Conservation (phyloP, 495 filamentous ascomycete species). For the Aspergillus campestris region DNA sequence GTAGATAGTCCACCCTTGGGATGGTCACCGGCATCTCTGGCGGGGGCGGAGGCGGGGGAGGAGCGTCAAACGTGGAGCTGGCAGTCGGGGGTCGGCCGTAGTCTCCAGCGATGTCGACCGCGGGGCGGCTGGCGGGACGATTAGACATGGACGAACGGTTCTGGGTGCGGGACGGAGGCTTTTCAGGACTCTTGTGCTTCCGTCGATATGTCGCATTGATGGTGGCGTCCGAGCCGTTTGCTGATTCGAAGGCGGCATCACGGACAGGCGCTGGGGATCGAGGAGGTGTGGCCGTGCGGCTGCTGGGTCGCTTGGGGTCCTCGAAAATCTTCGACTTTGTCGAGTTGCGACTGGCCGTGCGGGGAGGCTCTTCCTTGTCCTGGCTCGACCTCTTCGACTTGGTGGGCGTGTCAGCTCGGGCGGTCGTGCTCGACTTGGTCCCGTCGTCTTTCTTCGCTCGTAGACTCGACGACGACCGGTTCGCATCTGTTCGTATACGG, state of each 20-base stretch:
- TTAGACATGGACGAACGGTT: slow-evolving; percentile 30
- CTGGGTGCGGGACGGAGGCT: slow-evolving; percentile 35
- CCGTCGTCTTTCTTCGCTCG: slow-evolving; percentile 31
- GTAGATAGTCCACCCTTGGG: slow-evolving; percentile 80
- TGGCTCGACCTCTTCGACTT: slow-evolving; percentile 27
- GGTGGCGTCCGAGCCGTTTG: slow-evolving; percentile 55
- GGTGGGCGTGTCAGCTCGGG: slow-evolving; percentile 32
- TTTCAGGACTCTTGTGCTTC: slow-evolving; percentile 30
- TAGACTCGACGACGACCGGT: slow-evolving; percentile 35
- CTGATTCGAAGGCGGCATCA: slow-evolving; percentile 34
- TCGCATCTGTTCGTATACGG: slow-evolving; percentile 34
- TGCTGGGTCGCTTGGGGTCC: slow-evolving; percentile 29
- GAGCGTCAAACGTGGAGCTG: slow-evolving; percentile 30
- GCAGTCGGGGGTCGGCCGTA: slow-evolving; percentile 33
- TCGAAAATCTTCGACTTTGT: slow-evolving; percentile 26
- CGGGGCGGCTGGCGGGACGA: slow-evolving; percentile 16
- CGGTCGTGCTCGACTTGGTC: slow-evolving; percentile 31
- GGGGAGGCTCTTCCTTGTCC: slow-evolving; percentile 23
- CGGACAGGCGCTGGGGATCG: slow-evolving; percentile 31
- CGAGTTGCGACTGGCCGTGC: slow-evolving; percentile 26
- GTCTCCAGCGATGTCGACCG: slow-evolving; percentile 32
- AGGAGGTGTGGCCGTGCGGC: slow-evolving; percentile 23
- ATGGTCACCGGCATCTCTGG: slow-evolving; percentile 55
- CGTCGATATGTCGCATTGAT: slow-evolving; percentile 52
- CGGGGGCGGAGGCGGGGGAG: slow-evolving; percentile 80